Base-by-base conservation (phyloP, 1,284 basidiomycete species). In the Cronartium quercuum region DNA sequence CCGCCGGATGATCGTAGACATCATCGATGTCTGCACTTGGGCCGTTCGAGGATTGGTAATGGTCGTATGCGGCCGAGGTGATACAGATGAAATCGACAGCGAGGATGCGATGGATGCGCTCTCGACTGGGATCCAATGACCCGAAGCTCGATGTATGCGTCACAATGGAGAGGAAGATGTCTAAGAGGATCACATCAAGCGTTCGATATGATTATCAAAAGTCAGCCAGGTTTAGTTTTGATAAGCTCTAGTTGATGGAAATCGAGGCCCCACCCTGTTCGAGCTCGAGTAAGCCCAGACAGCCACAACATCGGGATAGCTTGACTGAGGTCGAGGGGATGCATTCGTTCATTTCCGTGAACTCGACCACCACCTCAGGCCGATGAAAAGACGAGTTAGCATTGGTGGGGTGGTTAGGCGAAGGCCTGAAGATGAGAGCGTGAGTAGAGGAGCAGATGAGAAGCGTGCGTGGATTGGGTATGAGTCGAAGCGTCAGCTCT, bases 1-100 rank as follows among this genome's bases (percentile, higher is more conserved):
- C 40, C 81, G 93, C 96, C 2, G 96, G 95, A 80, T 98, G 92
- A 79, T 96, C 92, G 79, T 89, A 88, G 13, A 89, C 82, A 42
- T 84, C 80, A 76, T 68, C 66, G 24, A 42, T 15, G 57, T 76
- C 74, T 37, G 57, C 55, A 65, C 35, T 58, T 21, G 21, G 7
- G 47, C n/a, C n/a, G 24, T 37, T 57, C 42, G 68, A 41, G 67
- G 55, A 18, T 61, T 66, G 34, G 62, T 70, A 10, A n/a, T 80
- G 75, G 68, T 84, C 84, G 82, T 83, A 84, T 42, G 82, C 80
- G 9, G 80, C 76, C 10, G 82, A 82, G 0, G 83, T 81, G 63
- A 85, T 80, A 44, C 83, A 84, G 78, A 83, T 81, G 74, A 84
- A 84, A 51, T 84, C 83, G 75, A 85, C 84, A 0, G 78, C 75